Base-by-base conservation (phyloP, 1,139 yeast genomes). In the Diutina ranongensis region DNA sequence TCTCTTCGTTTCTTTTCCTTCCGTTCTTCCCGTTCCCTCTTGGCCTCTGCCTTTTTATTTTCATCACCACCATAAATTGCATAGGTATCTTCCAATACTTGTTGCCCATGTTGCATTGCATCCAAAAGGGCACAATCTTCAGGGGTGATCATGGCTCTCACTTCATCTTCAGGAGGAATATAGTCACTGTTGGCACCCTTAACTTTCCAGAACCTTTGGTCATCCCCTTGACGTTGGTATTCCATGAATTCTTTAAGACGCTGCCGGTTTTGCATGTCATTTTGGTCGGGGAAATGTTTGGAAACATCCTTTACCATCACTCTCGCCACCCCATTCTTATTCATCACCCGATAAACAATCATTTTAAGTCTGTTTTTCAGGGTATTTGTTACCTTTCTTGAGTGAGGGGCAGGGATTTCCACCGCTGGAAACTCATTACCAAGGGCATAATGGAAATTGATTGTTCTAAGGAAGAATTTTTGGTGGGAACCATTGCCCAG, bases 161-260 rank as follows among this genome's bases (percentile, higher is more conserved):
- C 80, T 45, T 79, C 83, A 45, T 84, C 94, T 57, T 84, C 94
- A 0, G 95, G 94, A 13, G 89, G 70, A 18, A 41, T 32, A 3
- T 76, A 72, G 47, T 67, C 72, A 18, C 77, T 74, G 20, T 79
- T 76, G 21, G 31, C 19, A 7, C 33, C 33, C 55, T 87, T 87
- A 48, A 94, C 74, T 57, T 88, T 92, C 99, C 99, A 94, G 57
- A 70, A 85, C 2, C 97, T 96, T 58, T 88, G 96, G 58, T 92
- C 97, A 27, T 84, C 89, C 13, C 98, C 98, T 40, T 83, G 80
- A 54, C 97, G 73, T 64, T 89, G 97, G 57, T 86, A 94, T 57
- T 89, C 97, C 99, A 94, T 94, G 55, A 94, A 94, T 63, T 94
- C 99, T 61, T 94, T 94, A 50, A 94, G 72, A 51, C 97, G 72